These are phyloP conservation scores for Cutaneotrichosporon arboriforme DNA, from an alignment of 1,284 basidiomycete genomes.

Conservation along the genomic window DNA sequence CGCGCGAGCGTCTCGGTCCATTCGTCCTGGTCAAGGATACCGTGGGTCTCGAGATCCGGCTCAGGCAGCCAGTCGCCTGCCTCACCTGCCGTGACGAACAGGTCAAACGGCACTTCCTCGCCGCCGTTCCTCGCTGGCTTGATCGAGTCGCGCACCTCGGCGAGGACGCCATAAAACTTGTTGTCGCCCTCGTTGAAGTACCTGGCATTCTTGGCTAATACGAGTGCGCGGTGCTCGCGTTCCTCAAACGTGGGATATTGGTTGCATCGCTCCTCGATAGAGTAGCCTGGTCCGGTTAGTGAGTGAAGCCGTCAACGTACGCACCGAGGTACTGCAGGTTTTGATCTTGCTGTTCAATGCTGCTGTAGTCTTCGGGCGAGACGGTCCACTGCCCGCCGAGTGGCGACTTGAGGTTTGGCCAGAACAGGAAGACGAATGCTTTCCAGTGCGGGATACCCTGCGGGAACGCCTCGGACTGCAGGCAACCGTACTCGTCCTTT, in stretches of 20 bases:
- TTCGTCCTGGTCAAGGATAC: slow-evolving; percentile 3
- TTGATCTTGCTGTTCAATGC: slow-evolving; percentile 6
- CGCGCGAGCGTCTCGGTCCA: slow-evolving; percentile 9
- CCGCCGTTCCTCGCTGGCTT: slow-evolving; percentile 5
- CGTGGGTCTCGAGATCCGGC: slow-evolving; percentile 8
- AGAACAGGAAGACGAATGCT: slow-evolving; percentile 39
- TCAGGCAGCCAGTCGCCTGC: slow-evolving; percentile 2
- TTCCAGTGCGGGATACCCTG: slow-evolving; percentile 44
- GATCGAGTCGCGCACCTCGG: slow-evolving; percentile 6
- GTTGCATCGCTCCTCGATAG: slow-evolving; percentile 40
- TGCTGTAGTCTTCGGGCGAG: slow-evolving; percentile 39
- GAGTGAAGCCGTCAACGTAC: slow-evolving; percentile 1
- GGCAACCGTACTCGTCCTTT: slow-evolving; percentile 17
- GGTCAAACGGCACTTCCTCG: slow-evolving; percentile 17
- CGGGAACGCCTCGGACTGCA: slow-evolving; percentile 18
- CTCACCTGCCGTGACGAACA: slow-evolving; percentile 27
- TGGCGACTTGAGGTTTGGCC: slow-evolving; percentile 26
- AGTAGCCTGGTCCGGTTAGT: slow-evolving; percentile 34
- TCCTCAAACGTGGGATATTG: slow-evolving; percentile 4
- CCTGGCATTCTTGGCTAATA: slow-evolving; percentile 40
- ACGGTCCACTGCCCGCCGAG: slow-evolving; percentile 41
- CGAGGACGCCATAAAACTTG: slow-evolving; percentile 2
- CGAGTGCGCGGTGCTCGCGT: slow-evolving; percentile 39
- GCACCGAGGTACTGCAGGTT: slow-evolving; percentile 40
- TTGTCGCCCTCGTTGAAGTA: slow-evolving; percentile 31